Evolutionary conservation across 2,329 filamentous ascomycete genomes (phyloP), one percentile per base, ranked within the genome.

Genomic region (Nemania sp.): DNA sequence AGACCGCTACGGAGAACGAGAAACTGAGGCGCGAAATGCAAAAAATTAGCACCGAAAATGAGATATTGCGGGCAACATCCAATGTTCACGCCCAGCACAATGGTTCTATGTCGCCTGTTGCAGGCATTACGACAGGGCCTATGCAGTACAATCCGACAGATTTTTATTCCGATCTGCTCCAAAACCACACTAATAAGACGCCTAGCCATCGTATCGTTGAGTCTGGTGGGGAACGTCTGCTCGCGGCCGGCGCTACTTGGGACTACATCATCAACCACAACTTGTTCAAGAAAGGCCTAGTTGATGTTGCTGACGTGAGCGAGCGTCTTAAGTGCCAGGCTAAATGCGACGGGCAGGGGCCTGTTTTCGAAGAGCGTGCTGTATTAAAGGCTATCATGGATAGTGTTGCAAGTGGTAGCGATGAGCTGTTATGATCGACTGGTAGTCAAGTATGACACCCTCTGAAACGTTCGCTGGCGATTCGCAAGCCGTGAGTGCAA

Each of bases 11-110:
- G 52, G 94, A 98, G 79, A 98, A 98, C 77, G 93, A 97, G 79
- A 90, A 91, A 38, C 84, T 98, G 29, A 95, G 93, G 80, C 89
- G 92, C 22, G 91, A 97, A 75, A 85, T 98, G 29, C 92, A 96
- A 72, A 92, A 92, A 77, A 89, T 93, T 61, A 90, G 89, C 68
- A 97, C 93, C 8, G 94, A 98, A 79, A 98, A 98, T 79, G 93
- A 98, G 80, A 94, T 98, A 62, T 84, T 98, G 41, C 91, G 93
- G 54, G 93, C 93, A 5, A 97, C 93, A 1, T 90, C 90, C 6
- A 83, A 77, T 27, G 75, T 83, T 5, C 71, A 71, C 74, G 77
- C 67, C 13, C 69, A 64, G 26, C 68, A 70, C n/a, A 73, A 71
- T 76, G 76, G 80, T 75, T 79, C 78, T 63, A 80, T 83, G 41